Conservation (phyloP, 2,329 filamentous ascomycete genomes). For the Myriosclerotinia curreyana region DNA sequence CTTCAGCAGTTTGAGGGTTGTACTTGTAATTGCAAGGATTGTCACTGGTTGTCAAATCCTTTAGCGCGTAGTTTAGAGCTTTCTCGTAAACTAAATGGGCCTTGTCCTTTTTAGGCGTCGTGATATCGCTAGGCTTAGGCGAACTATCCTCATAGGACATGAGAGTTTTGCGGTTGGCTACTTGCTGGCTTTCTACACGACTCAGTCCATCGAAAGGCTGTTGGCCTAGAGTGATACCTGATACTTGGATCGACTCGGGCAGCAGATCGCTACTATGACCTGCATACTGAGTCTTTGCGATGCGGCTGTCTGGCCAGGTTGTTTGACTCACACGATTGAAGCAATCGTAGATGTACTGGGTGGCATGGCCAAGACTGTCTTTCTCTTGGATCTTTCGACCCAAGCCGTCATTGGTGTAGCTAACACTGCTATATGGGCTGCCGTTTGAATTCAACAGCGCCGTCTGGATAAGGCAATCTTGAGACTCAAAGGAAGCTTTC, state of each 20-base stretch:
- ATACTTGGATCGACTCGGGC: neutral
- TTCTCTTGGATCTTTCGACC: neutral
- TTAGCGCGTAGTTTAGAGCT: neutral
- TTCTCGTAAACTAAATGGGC: neutral
- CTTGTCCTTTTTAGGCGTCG: neutral
- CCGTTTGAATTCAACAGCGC: neutral
- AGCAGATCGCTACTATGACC: neutral
- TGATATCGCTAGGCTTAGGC: neutral
- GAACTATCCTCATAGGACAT: neutral
- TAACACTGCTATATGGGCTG: neutral
- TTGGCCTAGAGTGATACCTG: neutral
- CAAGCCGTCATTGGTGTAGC: neutral
- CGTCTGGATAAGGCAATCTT: neutral
- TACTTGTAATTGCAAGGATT: neutral
- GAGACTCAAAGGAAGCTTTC: neutral
- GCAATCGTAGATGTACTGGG: neutral
- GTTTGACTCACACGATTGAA: neutral
- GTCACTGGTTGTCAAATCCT: neutral
- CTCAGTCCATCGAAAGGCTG: constrained; percentile 4
- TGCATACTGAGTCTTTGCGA: neutral
- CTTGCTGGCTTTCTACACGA: neutral
- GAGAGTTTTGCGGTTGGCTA: neutral
- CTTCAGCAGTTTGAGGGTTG: neutral
- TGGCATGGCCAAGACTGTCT: neutral
- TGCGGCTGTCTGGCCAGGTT: neutral